phyloP scores from a whole-genome alignment of 331 rosid genomes.

The Malus hybrid region DNA sequence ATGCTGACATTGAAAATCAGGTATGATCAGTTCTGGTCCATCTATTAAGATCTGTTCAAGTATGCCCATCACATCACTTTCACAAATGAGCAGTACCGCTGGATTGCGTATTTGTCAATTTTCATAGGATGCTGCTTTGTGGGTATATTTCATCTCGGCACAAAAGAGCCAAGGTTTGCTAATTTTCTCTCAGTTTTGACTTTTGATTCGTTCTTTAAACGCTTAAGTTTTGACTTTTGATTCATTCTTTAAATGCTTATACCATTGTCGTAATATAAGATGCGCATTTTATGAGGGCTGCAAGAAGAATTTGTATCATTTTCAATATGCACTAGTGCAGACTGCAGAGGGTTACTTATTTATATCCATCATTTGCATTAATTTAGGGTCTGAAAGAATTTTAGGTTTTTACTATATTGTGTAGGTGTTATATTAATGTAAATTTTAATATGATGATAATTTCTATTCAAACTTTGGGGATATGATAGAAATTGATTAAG shows the following conservation, averaged over 20 bases:
- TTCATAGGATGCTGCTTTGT: slow-evolving; percentile 90
- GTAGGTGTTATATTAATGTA: too few relatives aligned
- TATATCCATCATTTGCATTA: too few relatives aligned
- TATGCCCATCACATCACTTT: slow-evolving; percentile 15
- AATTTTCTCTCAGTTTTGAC: neutral
- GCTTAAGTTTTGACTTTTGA: neutral
- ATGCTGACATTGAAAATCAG: slow-evolving; percentile 57
- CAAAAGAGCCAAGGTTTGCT: slow-evolving; percentile 81
- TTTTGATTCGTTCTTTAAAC: neutral
- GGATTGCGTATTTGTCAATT: slow-evolving; percentile 90
- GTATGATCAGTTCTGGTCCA: slow-evolving; percentile 22
- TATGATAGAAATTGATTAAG: too few relatives aligned
- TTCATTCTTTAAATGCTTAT: neutral
- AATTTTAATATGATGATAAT: too few relatives aligned
- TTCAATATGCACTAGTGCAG: neutral
- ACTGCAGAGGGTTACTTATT: too few relatives aligned
- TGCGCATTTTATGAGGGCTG: neutral
- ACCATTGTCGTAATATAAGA: neutral
- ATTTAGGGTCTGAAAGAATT: too few relatives aligned
- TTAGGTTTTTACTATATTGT: too few relatives aligned
- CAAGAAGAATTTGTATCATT: neutral
- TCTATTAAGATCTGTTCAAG: neutral
- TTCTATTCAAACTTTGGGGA: too few relatives aligned
- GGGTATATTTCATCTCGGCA: slow-evolving; percentile 55
- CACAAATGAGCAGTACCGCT: slow-evolving; percentile 61